Percentiles rank a stretch among this genome's conserved stretches.
Evolutionary conservation across 208 protist genomes (phyloP).

Genomic region (Herpetomonas muscarum): DNA sequence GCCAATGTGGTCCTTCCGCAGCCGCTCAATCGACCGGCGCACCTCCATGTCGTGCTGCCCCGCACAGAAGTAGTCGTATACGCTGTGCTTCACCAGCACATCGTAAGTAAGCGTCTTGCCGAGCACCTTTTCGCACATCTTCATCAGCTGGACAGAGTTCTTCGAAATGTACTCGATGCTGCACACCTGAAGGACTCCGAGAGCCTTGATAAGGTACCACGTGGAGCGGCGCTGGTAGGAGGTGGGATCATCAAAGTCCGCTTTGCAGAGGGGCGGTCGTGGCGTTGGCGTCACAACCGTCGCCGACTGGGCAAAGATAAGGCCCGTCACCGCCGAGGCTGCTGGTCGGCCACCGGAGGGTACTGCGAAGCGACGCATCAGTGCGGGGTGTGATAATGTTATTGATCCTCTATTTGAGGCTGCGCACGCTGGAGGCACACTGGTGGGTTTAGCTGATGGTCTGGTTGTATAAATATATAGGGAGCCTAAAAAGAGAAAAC

Average conservation of each 20-base stretch:
- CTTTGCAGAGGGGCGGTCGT: slow-evolving; percentile 8
- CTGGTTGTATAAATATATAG: too few relatives aligned
- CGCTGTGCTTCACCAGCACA: slow-evolving; percentile 80
- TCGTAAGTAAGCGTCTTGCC: slow-evolving; percentile 75
- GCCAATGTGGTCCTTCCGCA: slow-evolving; percentile 75
- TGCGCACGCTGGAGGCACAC: too few relatives aligned
- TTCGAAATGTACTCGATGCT: slow-evolving; percentile 57
- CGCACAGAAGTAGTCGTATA: slow-evolving; percentile 94
- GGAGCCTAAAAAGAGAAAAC: neutral
- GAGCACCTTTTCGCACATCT: slow-evolving; percentile 56
- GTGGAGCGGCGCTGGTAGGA: slow-evolving; percentile 62
- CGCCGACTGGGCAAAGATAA: neutral
- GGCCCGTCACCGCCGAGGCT: neutral
- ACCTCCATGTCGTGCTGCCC: slow-evolving; percentile 91
- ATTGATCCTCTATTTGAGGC: slow-evolving; percentile 1
- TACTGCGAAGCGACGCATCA: slow-evolving; percentile 32
- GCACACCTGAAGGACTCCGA: slow-evolving; percentile 71
- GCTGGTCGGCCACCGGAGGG: neutral
- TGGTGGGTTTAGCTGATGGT: too few relatives aligned
- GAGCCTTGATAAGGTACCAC: slow-evolving; percentile 72
- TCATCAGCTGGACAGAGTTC: slow-evolving; percentile 77
- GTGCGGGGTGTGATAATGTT: neutral
- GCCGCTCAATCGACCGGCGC: slow-evolving; percentile 53
- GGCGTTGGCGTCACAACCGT: neutral
- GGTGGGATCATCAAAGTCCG: slow-evolving; percentile 59